Percentiles rank a stretch among this genome's conserved stretches.
These are phyloP conservation scores for Mortierella sp. DNA, from an alignment of 371 early-diverging fungal species.

Conservation along the genomic window DNA sequence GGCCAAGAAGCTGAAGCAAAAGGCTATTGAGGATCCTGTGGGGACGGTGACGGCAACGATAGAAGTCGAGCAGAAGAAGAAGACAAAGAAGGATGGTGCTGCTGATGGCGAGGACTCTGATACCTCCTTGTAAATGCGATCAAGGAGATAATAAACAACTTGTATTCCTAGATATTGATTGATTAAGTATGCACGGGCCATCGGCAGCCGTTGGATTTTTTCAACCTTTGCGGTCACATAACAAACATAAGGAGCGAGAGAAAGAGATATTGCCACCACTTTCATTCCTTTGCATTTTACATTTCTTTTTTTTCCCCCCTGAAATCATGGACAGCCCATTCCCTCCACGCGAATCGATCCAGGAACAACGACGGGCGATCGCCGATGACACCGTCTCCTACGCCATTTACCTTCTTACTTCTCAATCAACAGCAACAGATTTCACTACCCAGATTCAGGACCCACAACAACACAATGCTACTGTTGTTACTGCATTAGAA, in stretches of 20 bases:
- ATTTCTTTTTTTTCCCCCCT: neutral
- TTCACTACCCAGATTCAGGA: neutral
- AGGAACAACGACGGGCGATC: constrained; percentile 45
- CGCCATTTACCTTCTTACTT: constrained; percentile 27
- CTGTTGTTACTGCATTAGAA: constrained; percentile 8
- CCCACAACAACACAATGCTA: neutral
- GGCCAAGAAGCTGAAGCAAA: constrained; percentile 37
- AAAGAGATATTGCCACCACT: neutral
- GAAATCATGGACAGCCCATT: constrained; percentile 39
- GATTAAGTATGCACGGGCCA: constrained; percentile 24
- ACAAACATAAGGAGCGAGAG: neutral
- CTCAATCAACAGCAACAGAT: neutral
- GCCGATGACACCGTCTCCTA: constrained; percentile 51
- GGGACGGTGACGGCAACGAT: neutral
- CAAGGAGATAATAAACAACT: neutral
- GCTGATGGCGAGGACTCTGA: constrained; percentile 39
- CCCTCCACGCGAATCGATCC: constrained; percentile 34
- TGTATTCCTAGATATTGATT: neutral
- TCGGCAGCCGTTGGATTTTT: neutral
- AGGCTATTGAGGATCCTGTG: constrained; percentile 20
- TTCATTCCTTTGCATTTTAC: neutral
- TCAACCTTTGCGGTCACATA: no score
- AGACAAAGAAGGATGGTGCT: neutral
- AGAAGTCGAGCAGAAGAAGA: neutral
- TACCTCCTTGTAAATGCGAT: constrained; percentile 32